Evolutionary conservation across 1,284 basidiomycete genomes (phyloP), one percentile per base, ranked within the genome.

Genomic region (Puccinia hordei): DNA sequence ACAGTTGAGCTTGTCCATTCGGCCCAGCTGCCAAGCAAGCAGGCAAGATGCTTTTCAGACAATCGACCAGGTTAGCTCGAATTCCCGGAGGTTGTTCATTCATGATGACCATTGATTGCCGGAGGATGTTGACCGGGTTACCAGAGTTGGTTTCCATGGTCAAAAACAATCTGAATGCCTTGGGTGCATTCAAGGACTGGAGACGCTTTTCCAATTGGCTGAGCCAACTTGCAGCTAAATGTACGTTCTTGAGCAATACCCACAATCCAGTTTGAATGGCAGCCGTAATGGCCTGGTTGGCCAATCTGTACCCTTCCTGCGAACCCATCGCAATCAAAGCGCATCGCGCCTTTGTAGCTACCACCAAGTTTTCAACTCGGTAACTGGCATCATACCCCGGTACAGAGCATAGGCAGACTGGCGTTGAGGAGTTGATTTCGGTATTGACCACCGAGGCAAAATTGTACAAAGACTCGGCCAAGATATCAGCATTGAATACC

Each of bases 321-420:
- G 95, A 97, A n/a, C 95, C 95, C 94, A 98, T 97, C 15, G 95
- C 95, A 22, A 98, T 93, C 0, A 93, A 93, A 0, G 90, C 88
- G 81, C 93, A 95, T 41, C 90, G 90, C 55, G 81, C 73, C 27
- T 80, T 81, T 15, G 90, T 90, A 66, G 90, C 90, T 84, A 91
- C 90, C 82, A 95, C 91, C 55, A 97, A 89, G 83, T 92, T 93
- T 83, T 98, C 95, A 44, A 98, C 93, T 74, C 92, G 90, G 86
- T 95, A 98, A 85, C 94, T 95, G 13, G 95, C 95, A 85, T 98
- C 95, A 84, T 97, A 95, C n/a, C 95, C 95, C 0, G 93, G 90
- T 2, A 98, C 93, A 9, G 95, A 98, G 49, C 94, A 91, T 72
- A 98, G 87, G 13, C 93, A 92, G n/a, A 98, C 87, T 0, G 95